These are phyloP conservation scores for Populus hybrid DNA, from an alignment of 441 rosid species.

Conservation along the genomic window DNA sequence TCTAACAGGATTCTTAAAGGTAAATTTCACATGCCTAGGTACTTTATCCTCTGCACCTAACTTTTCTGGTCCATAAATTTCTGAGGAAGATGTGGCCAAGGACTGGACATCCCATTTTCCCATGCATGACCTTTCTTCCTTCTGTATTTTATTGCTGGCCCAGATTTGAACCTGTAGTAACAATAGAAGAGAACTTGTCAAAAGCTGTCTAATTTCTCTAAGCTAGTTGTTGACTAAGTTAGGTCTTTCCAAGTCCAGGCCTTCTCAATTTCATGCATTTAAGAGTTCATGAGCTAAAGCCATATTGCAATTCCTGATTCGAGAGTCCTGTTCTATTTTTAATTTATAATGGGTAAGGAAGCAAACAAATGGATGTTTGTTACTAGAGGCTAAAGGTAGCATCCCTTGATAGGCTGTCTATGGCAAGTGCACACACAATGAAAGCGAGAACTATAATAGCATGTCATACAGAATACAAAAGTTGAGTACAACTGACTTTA, in stretches of 20 bases:
- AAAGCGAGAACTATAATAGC: not conserved
- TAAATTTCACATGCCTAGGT: conserved; percentile 83
- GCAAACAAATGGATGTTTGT: not conserved
- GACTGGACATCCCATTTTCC: conserved; percentile 97
- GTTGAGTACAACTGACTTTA: not conserved
- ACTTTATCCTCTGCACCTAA: conserved; percentile 41
- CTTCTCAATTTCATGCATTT: not conserved
- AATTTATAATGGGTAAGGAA: not conserved
- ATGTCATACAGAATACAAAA: not conserved
- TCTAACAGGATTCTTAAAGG: conserved; percentile 68
- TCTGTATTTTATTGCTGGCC: conserved; percentile 87
- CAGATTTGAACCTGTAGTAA: conserved; percentile 81
- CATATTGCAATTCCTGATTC: not conserved
- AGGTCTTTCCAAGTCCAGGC: not conserved
- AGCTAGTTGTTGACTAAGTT: not conserved
- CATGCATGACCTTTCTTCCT: conserved; percentile 76
- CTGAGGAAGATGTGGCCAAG: conserved; percentile 59
- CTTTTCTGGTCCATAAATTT: conserved; percentile 73
- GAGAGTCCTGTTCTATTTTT: not conserved
- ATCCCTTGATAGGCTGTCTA: not conserved
- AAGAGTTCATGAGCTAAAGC: not conserved
- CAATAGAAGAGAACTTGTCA: conserved; percentile 20
- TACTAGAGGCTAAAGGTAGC: not conserved
- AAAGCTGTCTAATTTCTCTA: not conserved
- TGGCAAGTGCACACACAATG: not conserved